A percentile compares a stretch with the other conserved stretches of the same genome.
phyloP scores from a whole-genome alignment of 108 stramenopile species.

The Nannochloropsis granulata region DNA sequence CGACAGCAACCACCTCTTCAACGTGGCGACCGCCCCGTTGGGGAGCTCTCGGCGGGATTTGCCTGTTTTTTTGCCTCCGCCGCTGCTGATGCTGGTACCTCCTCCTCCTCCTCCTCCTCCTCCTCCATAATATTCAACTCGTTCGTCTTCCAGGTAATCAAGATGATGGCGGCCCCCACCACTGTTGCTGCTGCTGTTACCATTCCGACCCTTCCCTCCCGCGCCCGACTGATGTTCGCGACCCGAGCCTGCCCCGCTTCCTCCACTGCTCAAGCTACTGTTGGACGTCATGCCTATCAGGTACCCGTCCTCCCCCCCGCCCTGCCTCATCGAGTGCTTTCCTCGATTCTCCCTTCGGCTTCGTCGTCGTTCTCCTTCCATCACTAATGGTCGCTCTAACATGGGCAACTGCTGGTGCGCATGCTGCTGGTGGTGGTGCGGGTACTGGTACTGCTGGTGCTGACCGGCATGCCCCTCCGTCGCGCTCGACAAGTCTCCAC shows the following conservation, averaged over 20 bases:
- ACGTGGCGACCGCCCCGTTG: conserved; percentile 61
- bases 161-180: not conserved
- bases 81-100: no score
- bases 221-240: not conserved
- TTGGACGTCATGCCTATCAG: not conserved
- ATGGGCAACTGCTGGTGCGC: no score
- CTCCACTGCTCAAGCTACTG: not conserved
- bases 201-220: not conserved
- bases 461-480: not conserved
- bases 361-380: not conserved
- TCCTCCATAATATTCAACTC: not conserved
- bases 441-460: no score
- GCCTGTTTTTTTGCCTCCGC: not conserved
- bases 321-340: not conserved
- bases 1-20: conserved; percentile 73
- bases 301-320: not conserved
- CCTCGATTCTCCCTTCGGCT: not conserved
- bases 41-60: conserved; percentile 78
- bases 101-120: not conserved
- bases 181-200: not conserved
- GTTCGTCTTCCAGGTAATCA: not conserved
- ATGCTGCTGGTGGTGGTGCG: no score
- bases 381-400: no score
- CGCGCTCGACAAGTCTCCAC: not conserved
- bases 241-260: not conserved